Evolutionary conservation across 2,329 filamentous ascomycete species (phyloP).

Genomic region (Aspergillus sp.): DNA sequence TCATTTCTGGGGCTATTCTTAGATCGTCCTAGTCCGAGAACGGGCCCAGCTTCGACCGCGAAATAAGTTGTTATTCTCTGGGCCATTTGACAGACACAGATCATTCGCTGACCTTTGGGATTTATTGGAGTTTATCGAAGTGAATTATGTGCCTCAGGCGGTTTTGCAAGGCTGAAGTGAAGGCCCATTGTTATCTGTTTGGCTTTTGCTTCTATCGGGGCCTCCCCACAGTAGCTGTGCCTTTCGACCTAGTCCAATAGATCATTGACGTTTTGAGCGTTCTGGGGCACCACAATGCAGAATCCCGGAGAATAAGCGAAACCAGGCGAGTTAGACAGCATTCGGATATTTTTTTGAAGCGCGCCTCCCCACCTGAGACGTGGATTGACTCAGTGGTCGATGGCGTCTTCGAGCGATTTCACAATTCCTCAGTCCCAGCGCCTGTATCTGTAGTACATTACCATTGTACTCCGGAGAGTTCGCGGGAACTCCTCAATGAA

Average conservation of each 20-base stretch:
- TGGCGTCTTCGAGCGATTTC: not conserved
- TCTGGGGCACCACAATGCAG: constrained; percentile 11
- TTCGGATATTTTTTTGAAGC: constrained; percentile 12
- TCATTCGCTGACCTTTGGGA: not conserved
- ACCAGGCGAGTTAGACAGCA: constrained; percentile 9
- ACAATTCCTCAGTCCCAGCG: not conserved
- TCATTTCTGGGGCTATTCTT: constrained; percentile 4
- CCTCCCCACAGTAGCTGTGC: constrained; percentile 7
- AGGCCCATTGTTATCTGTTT: not conserved
- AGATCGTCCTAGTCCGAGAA: not conserved
- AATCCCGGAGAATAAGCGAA: constrained; percentile 20
- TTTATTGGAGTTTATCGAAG: not conserved
- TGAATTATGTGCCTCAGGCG: not conserved
- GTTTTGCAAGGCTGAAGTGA: not conserved
- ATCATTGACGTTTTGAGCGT: constrained; percentile 9
- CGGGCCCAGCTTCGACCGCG: not conserved
- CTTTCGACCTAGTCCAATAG: constrained; percentile 8
- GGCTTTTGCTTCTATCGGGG: not conserved
- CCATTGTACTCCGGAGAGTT: not conserved
- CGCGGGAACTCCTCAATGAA: constrained; percentile 4
- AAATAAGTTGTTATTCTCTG: not conserved
- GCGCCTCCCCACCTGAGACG: not conserved
- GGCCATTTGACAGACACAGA: not conserved
- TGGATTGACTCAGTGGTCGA: not conserved
- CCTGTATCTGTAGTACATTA: not conserved